phyloP scores from a whole-genome alignment of 352 stramenopile species.

The Lagenidium giganteum region DNA sequence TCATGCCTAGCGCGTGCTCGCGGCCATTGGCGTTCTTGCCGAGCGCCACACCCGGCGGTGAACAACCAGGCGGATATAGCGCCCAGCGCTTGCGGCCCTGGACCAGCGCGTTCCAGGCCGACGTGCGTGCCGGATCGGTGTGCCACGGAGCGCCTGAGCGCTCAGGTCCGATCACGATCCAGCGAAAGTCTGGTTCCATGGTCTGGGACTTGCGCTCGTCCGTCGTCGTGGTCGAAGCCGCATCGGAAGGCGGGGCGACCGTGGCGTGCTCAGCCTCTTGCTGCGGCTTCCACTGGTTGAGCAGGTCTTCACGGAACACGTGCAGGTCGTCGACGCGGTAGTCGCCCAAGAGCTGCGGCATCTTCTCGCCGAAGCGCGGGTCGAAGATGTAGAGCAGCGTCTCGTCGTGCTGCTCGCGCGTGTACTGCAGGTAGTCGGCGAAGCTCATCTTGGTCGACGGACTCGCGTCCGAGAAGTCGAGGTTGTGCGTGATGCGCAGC shows the following conservation, averaged over 20 bases:
- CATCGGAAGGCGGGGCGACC: no score
- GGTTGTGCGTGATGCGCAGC: conserved; percentile 74
- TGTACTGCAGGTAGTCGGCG: conserved; percentile 64
- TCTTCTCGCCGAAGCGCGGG: conserved; percentile 76
- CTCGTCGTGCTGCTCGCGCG: conserved; percentile 65
- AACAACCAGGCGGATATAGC: conserved; percentile 89
- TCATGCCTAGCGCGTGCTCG: conserved; percentile 67
- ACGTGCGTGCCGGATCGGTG: conserved; percentile 93
- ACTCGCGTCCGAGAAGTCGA: conserved; percentile 55
- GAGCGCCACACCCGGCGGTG: conserved; percentile 58
- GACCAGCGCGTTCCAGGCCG: conserved; percentile 95
- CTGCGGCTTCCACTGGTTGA: conserved; percentile 28
- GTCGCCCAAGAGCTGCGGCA: conserved; percentile 60
- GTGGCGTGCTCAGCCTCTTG: conserved; percentile 23
- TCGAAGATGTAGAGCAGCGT: conserved; percentile 88
- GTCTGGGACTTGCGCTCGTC: conserved; percentile 27
- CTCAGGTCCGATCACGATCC: conserved; percentile 79
- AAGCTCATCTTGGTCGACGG: conserved; percentile 75
- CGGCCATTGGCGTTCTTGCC: conserved; percentile 46
- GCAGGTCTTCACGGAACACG: conserved; percentile 75
- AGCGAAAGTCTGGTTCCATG: conserved; percentile 66
- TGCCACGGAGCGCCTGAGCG: conserved; percentile 92
- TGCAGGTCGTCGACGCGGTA: conserved; percentile 59
- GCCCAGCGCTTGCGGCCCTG: conserved; percentile 95
- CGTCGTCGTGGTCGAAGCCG: background rate